phyloP scores from a whole-genome alignment of 352 stramenopile genomes.

The Phytophthora palmivora region DNA sequence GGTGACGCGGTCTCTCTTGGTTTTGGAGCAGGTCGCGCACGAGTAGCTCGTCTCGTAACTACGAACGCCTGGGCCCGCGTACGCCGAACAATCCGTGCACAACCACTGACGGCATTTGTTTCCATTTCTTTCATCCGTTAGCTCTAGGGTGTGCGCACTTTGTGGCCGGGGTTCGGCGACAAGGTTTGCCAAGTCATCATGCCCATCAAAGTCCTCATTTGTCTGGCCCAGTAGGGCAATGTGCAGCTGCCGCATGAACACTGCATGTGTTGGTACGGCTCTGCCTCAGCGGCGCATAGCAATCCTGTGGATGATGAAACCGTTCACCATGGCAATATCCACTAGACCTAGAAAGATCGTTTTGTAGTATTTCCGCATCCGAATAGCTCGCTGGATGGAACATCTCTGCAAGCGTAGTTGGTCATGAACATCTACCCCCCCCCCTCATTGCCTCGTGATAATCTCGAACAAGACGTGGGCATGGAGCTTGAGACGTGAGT shows the following conservation, averaged over 20 bases:
- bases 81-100: background rate
- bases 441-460: no score
- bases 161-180: no score
- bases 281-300: background rate
- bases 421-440: no score
- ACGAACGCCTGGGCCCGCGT: background rate
- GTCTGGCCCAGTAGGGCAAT: background rate
- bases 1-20: background rate
- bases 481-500: no score
- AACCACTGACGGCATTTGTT: no score
- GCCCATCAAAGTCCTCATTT: no score
- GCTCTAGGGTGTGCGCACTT: no score
- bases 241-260: background rate
- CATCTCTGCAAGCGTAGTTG: no score
- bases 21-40: background rate
- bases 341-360: background rate
- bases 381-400: background rate
- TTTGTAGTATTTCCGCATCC: slow-evolving; percentile 1
- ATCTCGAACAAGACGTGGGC: background rate
- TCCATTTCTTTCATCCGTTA: no score
- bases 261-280: no score
- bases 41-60: slow-evolving; percentile 7
- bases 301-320: background rate
- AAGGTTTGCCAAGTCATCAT: no score
- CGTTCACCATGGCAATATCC: background rate